Base-by-base conservation (phyloP, 176 grass and related monocot genomes). In the Musa itinerans region DNA sequence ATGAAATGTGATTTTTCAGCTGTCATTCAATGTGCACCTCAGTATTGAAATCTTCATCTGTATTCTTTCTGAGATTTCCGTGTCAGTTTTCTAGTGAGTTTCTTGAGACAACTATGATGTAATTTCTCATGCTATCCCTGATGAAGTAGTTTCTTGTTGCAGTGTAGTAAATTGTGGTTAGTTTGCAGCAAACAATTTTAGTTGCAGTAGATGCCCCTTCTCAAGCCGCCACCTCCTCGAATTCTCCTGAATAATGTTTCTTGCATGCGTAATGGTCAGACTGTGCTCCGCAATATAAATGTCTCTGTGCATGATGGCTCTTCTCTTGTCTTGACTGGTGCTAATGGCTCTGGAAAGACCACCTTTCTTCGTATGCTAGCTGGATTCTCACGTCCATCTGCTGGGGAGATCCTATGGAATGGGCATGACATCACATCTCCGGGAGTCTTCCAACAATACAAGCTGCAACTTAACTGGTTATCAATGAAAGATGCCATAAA, bases 391-490 rank as follows among this genome's bases (percentile, higher is more conserved):
- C 88, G 88, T 10, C 96, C 96, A 13, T 99, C 91, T 2, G 89
- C 91, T 0, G 91, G 95, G 19, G 86, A 92, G 76, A 81, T 99
- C 71, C 78, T 95, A 57, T 99, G 96, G 96, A 86, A 95, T 52
- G 89, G 90, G 15, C 96, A 99, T 76, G 85, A 95, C 69, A 50
- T 88, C 73, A 90, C 81, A 72, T 83, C 86, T 23, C 78, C 86
- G 1, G 96, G 96, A 20, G 89, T 99, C 11, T 99, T 99, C 78
- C 91, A 99, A 83, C 91, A 89, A 78, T 99, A 92, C 78, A 99
- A 99, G 81, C 78, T 99, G 75, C 91, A 95, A 73, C 85, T 95
- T 69, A 99, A 99, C 72, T 92, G 96, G 96, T 78, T 92, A 81
- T 91, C 96, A 23, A 74, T 99, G 70, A 89, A 81, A 80, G 88